phyloP scores from a whole-genome alignment of 2,329 filamentous ascomycete genomes.

The Epichloe elymi region DNA sequence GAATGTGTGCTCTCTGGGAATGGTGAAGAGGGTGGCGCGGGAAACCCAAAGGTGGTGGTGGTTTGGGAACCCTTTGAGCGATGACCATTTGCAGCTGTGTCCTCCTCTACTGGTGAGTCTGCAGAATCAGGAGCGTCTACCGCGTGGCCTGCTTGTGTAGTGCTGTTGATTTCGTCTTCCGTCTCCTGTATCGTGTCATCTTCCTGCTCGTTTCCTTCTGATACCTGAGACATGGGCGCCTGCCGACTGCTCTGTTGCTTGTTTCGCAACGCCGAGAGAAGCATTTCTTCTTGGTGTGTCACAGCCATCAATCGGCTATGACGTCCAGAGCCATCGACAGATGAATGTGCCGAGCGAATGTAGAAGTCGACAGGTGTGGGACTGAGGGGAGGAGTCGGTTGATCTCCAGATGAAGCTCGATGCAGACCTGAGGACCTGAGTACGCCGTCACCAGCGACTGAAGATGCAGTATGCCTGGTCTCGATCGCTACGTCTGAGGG shows the following conservation, averaged over 20 bases:
- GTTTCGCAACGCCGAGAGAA: slow-evolving; percentile 41
- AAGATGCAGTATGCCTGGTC: not conserved
- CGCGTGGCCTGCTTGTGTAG: not conserved
- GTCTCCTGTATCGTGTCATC: not conserved
- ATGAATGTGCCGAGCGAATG: slow-evolving; percentile 25
- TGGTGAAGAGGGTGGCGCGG: slow-evolving; percentile 16
- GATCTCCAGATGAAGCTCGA: slow-evolving; percentile 18
- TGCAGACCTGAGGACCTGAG: not conserved
- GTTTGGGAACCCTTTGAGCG: slow-evolving; percentile 17
- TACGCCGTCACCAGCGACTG: not conserved
- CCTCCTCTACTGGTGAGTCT: not conserved
- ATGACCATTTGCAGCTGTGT: slow-evolving; percentile 7
- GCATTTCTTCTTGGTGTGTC: slow-evolving; percentile 44
- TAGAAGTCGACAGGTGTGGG: slow-evolving; percentile 39
- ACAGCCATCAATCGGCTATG: slow-evolving; percentile 41
- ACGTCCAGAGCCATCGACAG: slow-evolving; percentile 18
- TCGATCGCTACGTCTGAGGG: slow-evolving; percentile 12
- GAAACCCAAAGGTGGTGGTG: slow-evolving; percentile 21
- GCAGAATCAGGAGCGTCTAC: not conserved
- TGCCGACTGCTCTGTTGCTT: slow-evolving; percentile 44
- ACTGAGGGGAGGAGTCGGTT: slow-evolving; percentile 37
- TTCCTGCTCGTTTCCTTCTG: slow-evolving; percentile 17
- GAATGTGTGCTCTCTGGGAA: not conserved
- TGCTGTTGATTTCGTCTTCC: not conserved
- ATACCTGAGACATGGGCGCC: slow-evolving; percentile 29